phyloP scores from a whole-genome alignment of 129 eudicot species.

The Daucus carota region DH1_v3.0 NC_030381.2:52187501-52188000 shows the following conservation, averaged over 20 bases:
- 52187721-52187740: slow-evolving; percentile 32
- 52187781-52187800: slow-evolving; percentile 6
- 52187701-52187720: slow-evolving; percentile 58
- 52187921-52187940: slow-evolving; percentile 71
- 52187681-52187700: slow-evolving; percentile 50
- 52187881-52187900: slow-evolving; percentile 9
- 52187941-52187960: slow-evolving; percentile 51
- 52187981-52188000: slow-evolving; percentile 87
- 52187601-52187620: slow-evolving; percentile 49
- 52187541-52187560: slow-evolving; percentile 61
- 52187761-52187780: slow-evolving; percentile 26
- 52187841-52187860: slow-evolving; percentile 7
- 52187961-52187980: slow-evolving; percentile 79
- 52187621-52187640: slow-evolving; percentile 56
- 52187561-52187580: slow-evolving; percentile 72
- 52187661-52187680: slow-evolving; percentile 44
- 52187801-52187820: slow-evolving; percentile 35
- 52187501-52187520: slow-evolving; percentile 51
- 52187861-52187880: slow-evolving; percentile 4
- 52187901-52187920: slow-evolving; percentile 88
- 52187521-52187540: slow-evolving; percentile 45
- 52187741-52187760: slow-evolving; percentile 37
- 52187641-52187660: slow-evolving; percentile 53
- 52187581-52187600: slow-evolving; percentile 50
- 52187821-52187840: slow-evolving; percentile 47